Base-by-base conservation (phyloP, 768 basidiomycete species). In the Pleurotus sapidus region DNA sequence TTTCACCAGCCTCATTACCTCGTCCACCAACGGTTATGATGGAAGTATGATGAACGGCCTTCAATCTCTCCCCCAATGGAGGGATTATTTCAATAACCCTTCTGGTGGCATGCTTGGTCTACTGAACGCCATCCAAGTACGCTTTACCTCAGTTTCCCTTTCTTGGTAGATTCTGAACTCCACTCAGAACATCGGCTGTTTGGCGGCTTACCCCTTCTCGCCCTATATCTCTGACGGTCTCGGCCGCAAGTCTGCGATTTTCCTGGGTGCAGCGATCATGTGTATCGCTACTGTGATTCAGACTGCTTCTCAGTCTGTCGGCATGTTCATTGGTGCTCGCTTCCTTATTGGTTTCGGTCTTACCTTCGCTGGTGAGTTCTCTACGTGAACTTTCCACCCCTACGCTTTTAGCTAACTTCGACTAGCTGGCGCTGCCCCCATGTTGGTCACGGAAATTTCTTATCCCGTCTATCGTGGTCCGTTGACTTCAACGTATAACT, bases 361-460 rank as follows among this genome's bases (percentile, higher is more conserved):
- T 42, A 86, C 86, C 2, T 89, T 89, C 62, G 87, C 87, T 57
- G 76, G 82, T 76, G 62, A 68, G 74, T 59, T 2, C 15, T 18
- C 40, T 38, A 48, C 4, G 4, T 50, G 24, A 45, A 17, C 62
- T 15, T 46, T 47, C 12, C n/a, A 27, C 25, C n/a, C 43, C 5
- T 8, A 34, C 11, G 11, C 30, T 34, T 11, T 30, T 17, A 51
- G 38, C 64, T 59, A 63, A 63, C 54, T 18, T 20, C 55, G 38
- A 30, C 59, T 61, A 79, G 83, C 82, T 23, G 86, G 84, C 64
- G 84, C 90, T 51, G 91, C 92, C 9, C 91, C 93, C 9, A 81
- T 93, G 77, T 72, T 94, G 73, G 84, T 94, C 55, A 88, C 91
- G 49, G 93, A 95, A 72, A 72, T 94, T n/a, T 80, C 92, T 1